Percentiles rank a stretch among this genome's conserved stretches.
Evolutionary conservation across 2,329 filamentous ascomycete genomes (phyloP).

Genomic region (Colletotrichum orbiculare): DNA sequence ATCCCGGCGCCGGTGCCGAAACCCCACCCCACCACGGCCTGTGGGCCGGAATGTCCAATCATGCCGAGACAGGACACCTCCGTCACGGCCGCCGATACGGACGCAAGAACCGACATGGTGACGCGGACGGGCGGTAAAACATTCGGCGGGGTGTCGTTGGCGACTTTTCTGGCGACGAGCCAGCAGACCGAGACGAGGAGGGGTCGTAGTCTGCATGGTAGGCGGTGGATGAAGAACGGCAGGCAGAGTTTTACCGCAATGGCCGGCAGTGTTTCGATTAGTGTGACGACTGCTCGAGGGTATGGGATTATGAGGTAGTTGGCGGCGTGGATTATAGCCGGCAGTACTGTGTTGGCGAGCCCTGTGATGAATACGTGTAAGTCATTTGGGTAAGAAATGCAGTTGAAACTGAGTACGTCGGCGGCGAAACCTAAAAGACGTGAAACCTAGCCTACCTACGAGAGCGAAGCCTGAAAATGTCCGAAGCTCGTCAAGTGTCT

Average conservation of each 20-base stretch:
- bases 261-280: conserved; percentile 46
- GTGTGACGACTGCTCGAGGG: conserved; percentile 44
- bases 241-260: conserved; percentile 44
- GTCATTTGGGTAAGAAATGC: neutral
- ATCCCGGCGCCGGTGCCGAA: conserved; percentile 46
- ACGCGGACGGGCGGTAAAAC: conserved; percentile 45
- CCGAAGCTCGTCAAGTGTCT: conserved; percentile 11
- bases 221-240: conserved; percentile 42
- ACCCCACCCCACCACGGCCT: conserved; percentile 50
- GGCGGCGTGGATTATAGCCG: conserved; percentile 45
- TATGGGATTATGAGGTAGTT: conserved; percentile 51
- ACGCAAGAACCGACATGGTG: conserved; percentile 44
- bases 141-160: conserved; percentile 46
- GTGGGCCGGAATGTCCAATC: conserved; percentile 43
- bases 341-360: conserved; percentile 44
- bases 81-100: conserved; percentile 43
- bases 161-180: conserved; percentile 43
- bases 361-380: conserved; percentile 38
- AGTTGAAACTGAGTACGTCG: conserved; percentile 3
- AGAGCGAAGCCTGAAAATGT: conserved; percentile 23
- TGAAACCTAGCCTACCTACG: conserved; percentile 12
- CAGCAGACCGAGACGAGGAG: conserved; percentile 43
- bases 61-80: conserved; percentile 48
- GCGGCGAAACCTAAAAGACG: neutral
- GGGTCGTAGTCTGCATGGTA: conserved; percentile 43